A percentile compares a stretch with the other conserved stretches of the same genome.
These are phyloP conservation scores for Lachnum nothofagi DNA, from an alignment of 2,329 filamentous ascomycete species.

Conservation along the genomic window DNA sequence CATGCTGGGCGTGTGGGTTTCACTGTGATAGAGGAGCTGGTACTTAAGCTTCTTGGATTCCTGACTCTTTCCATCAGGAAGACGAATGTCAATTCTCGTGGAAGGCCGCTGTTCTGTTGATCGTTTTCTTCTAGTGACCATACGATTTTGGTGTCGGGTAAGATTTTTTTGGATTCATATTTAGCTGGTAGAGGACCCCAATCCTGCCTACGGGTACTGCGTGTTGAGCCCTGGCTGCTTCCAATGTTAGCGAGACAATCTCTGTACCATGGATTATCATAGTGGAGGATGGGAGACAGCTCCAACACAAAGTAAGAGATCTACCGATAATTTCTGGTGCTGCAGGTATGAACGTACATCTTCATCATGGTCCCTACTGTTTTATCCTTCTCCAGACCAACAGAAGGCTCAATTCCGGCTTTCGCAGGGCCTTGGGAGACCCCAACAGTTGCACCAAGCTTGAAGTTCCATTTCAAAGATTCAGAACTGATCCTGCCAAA, in stretches of 20 bases:
- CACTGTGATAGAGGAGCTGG: neutral
- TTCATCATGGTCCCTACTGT: slow-evolving; percentile 25
- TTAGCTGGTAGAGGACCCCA: neutral
- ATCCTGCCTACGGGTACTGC: slow-evolving; percentile 3
- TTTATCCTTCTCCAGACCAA: slow-evolving; percentile 18
- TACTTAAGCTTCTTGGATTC: neutral
- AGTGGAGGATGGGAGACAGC: neutral
- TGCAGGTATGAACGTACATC: slow-evolving; percentile 14
- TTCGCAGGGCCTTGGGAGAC: slow-evolving; percentile 39
- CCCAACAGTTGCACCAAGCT: slow-evolving; percentile 34
- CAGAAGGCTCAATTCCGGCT: slow-evolving; percentile 10
- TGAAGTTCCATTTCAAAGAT: slow-evolving; percentile 24
- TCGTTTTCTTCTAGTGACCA: slow-evolving; percentile 48
- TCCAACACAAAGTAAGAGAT: neutral
- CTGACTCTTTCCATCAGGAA: slow-evolving; percentile 36
- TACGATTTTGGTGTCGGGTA: slow-evolving; percentile 35
- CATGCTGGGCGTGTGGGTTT: neutral
- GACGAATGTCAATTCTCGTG: slow-evolving; percentile 48
- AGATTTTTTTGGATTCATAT: neutral
- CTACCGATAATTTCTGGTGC: neutral
- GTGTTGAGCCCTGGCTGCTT: slow-evolving; percentile 20
- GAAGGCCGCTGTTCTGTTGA: slow-evolving; percentile 44
- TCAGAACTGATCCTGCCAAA: slow-evolving; percentile 30
- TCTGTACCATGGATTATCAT: neutral
- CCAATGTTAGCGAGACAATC: neutral